These are phyloP conservation scores for Vaccinium corymbosum DNA, from an alignment of 148 eudicot genomes.

Conservation along the genomic window DNA sequence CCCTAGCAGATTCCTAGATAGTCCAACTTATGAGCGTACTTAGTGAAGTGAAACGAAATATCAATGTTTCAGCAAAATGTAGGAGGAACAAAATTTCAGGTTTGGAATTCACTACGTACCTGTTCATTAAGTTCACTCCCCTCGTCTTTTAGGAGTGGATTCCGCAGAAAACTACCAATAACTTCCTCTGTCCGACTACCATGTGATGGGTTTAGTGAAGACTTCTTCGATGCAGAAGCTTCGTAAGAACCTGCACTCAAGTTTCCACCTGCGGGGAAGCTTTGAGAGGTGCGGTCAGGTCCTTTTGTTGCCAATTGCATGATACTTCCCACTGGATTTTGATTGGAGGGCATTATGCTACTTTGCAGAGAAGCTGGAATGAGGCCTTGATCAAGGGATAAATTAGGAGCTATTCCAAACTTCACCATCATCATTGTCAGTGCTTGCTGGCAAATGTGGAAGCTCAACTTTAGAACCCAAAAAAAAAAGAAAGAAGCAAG, in stretches of 20 bases:
- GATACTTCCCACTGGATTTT: conserved; percentile 45
- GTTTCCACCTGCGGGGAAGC: conserved; percentile 25
- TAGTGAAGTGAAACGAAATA: background rate
- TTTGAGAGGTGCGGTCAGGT: conserved; percentile 26
- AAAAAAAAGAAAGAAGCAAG: background rate
- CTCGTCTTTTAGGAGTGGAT: conserved; percentile 51
- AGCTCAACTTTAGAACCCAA: conserved; percentile 6
- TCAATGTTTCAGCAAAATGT: background rate
- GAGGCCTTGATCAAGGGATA: conserved; percentile 52
- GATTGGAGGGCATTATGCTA: conserved; percentile 43
- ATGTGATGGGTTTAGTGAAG: conserved; percentile 31
- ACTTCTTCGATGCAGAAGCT: conserved; percentile 34
- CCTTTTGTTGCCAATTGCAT: conserved; percentile 35
- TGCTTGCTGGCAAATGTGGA: conserved; percentile 45
- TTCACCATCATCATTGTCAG: conserved; percentile 55
- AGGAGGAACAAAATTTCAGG: background rate
- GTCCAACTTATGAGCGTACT: background rate
- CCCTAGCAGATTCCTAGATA: too few species aligned
- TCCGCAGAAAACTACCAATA: conserved; percentile 54
- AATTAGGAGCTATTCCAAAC: conserved; percentile 57
- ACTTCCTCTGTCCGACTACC: conserved; percentile 61
- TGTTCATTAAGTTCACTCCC: conserved; percentile 27
- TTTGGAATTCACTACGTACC: conserved; percentile 28
- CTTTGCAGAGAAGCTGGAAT: conserved; percentile 66
- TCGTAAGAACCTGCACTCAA: conserved; percentile 20